Evolutionary conservation across 805 yeast genomes (phyloP).

Genomic region (Starmerella sp.): DNA sequence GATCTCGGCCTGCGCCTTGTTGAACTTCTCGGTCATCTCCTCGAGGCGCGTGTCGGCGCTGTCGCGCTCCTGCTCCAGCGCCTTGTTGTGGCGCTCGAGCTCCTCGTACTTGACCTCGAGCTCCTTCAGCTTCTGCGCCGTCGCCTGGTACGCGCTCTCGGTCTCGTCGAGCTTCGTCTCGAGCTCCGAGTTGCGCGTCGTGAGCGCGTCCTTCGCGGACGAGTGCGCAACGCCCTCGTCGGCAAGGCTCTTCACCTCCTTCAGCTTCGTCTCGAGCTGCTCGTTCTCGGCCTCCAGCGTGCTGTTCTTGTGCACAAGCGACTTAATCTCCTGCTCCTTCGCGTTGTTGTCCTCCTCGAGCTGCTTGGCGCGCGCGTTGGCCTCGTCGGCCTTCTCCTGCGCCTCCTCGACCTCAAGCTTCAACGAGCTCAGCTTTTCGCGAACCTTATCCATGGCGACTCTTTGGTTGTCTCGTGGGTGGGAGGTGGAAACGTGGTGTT

Average conservation of each 20-base stretch:
- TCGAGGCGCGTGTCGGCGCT: slow-evolving; percentile 84
- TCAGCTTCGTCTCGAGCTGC: slow-evolving; percentile 60
- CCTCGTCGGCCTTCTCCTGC: slow-evolving; percentile 93
- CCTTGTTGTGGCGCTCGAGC: slow-evolving; percentile 83
- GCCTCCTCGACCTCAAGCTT: slow-evolving; percentile 93
- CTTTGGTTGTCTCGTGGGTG: not conserved
- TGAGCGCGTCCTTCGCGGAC: slow-evolving; percentile 78
- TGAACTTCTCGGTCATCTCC: slow-evolving; percentile 71
- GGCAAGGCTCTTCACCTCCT: slow-evolving; percentile 71
- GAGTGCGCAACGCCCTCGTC: slow-evolving; percentile 84
- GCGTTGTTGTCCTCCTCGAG: slow-evolving; percentile 85
- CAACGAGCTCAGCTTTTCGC: slow-evolving; percentile 36
- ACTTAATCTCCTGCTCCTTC: slow-evolving; percentile 89
- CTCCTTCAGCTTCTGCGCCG: slow-evolving; percentile 88
- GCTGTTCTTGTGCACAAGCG: slow-evolving; percentile 84
- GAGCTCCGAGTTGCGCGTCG: slow-evolving; percentile 77
- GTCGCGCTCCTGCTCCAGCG: slow-evolving; percentile 85
- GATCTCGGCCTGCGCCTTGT: slow-evolving; percentile 79
- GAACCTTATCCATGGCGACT: slow-evolving; percentile 23
- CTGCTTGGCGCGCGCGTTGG: slow-evolving; percentile 65
- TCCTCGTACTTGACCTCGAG: slow-evolving; percentile 94
- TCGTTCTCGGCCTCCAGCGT: slow-evolving; percentile 71
- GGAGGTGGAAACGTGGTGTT: not conserved
- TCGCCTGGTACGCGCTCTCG: slow-evolving; percentile 81
- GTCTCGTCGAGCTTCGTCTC: slow-evolving; percentile 87